Evolutionary conservation across 2,329 filamentous ascomycete species (phyloP).

Genomic region (Colletotrichum tropicale): DNA sequence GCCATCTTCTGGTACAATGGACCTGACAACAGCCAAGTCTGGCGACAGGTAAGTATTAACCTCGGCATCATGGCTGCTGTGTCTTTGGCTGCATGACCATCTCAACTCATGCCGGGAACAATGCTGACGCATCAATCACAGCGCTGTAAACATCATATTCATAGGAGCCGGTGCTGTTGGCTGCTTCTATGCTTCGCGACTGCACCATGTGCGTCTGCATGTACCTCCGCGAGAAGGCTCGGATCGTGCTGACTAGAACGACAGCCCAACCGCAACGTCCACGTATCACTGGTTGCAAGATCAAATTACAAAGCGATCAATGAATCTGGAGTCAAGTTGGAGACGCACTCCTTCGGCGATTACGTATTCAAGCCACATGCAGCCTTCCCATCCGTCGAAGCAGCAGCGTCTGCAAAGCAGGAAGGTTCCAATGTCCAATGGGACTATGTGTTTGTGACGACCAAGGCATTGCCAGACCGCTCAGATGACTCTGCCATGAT

Average conservation of each 20-base stretch:
- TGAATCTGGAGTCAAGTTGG: slow-evolving; percentile 64
- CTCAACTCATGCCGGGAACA: background rate
- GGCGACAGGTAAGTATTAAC: background rate
- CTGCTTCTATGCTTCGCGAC: slow-evolving; percentile 73
- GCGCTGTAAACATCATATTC: slow-evolving; percentile 64
- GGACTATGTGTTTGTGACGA: slow-evolving; percentile 73
- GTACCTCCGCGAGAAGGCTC: background rate
- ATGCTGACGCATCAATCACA: slow-evolving; percentile 22
- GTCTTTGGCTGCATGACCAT: background rate
- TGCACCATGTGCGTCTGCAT: slow-evolving; percentile 54
- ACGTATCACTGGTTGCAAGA: slow-evolving; percentile 73
- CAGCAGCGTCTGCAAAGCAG: slow-evolving; percentile 43
- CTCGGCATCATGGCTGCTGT: background rate
- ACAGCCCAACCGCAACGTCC: slow-evolving; percentile 54
- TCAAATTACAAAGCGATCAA: slow-evolving; percentile 74
- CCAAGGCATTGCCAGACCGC: slow-evolving; percentile 71
- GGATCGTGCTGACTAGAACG: slow-evolving; percentile 16
- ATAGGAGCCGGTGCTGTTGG: slow-evolving; percentile 75
- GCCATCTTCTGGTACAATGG: background rate
- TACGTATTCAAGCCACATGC: slow-evolving; percentile 67
- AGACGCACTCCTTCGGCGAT: slow-evolving; percentile 70
- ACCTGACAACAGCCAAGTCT: background rate
- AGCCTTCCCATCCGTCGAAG: slow-evolving; percentile 65
- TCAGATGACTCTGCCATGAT: slow-evolving; percentile 66
- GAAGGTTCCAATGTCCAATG: slow-evolving; percentile 22